Conservation (phyloP, 2,329 filamentous ascomycete species). For the Byssoonygena ceratinophila region DNA sequence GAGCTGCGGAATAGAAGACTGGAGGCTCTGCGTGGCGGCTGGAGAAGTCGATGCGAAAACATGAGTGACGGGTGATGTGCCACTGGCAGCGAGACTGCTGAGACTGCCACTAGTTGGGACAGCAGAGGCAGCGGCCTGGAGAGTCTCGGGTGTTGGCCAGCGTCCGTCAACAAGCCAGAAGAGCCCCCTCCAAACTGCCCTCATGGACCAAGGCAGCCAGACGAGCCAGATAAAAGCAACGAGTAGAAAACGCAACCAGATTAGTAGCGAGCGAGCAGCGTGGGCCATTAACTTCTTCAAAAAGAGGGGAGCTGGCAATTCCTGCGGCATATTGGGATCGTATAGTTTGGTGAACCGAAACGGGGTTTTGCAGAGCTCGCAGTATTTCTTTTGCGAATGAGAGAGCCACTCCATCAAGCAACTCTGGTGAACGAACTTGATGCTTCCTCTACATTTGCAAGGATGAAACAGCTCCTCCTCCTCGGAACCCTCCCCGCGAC, state of each 20-base stretch:
- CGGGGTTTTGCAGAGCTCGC: slow-evolving; percentile 96
- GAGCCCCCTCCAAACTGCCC: slow-evolving; percentile 81
- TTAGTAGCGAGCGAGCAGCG: slow-evolving; percentile 57
- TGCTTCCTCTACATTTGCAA: slow-evolving; percentile 97
- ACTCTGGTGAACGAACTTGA: slow-evolving; percentile 96
- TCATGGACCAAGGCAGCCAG: slow-evolving; percentile 79
- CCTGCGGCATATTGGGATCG: slow-evolving; percentile 80
- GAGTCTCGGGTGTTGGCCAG: slow-evolving; percentile 37
- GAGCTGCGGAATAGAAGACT: slow-evolving; percentile 23
- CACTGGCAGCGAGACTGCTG: slow-evolving; percentile 22
- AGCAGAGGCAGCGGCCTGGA: slow-evolving; percentile 16
- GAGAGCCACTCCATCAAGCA: slow-evolving; percentile 98
- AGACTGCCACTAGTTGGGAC: slow-evolving; percentile 17
- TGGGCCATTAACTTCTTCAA: slow-evolving; percentile 67
- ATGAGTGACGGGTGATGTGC: slow-evolving; percentile 20
- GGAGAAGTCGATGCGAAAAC: slow-evolving; percentile 20
- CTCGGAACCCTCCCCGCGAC: slow-evolving; percentile 71
- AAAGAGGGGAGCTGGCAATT: slow-evolving; percentile 71
- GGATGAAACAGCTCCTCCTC: slow-evolving; percentile 90
- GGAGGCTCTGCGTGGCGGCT: slow-evolving; percentile 20
- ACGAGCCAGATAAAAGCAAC: slow-evolving; percentile 82
- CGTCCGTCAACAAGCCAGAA: slow-evolving; percentile 88
- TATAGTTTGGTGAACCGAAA: slow-evolving; percentile 98
- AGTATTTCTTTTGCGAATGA: slow-evolving; percentile 98
- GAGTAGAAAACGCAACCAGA: slow-evolving; percentile 66